Evolutionary conservation across 1,139 yeast genomes (phyloP).

Genomic region (Blastobotrys indianensis): DNA sequence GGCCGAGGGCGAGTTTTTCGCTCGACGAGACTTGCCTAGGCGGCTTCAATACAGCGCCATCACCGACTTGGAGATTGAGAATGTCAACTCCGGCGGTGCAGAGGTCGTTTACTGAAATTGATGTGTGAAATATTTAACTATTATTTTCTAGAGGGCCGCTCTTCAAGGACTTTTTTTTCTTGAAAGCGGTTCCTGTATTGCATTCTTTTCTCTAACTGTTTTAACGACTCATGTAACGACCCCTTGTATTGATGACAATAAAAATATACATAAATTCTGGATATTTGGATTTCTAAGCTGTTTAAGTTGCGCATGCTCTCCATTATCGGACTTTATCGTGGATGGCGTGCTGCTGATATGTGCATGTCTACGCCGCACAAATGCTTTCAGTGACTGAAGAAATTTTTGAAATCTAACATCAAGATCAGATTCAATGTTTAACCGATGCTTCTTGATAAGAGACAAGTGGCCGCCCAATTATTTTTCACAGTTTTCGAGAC

Average conservation of each 20-base stretch:
- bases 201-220: background rate
- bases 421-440: no score
- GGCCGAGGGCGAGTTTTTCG: slow-evolving; percentile 45
- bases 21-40: slow-evolving; percentile 61
- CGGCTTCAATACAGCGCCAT: slow-evolving; percentile 63
- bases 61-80: slow-evolving; percentile 64
- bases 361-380: no score
- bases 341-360: no score
- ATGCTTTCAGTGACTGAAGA: no score
- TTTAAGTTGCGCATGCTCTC: no score
- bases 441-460: no score
- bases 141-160: background rate
- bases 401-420: no score
- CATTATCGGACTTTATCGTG: no score
- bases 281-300: no score
- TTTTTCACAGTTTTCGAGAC: no score
- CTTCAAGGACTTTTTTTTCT: background rate
- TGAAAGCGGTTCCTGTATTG: background rate
- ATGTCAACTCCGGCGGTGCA: slow-evolving; percentile 75
- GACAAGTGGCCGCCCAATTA: no score
- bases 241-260: background rate
- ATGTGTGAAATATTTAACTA: background rate
- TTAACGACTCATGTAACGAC: slow-evolving; percentile 1
- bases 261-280: no score
- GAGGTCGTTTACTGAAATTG: slow-evolving; percentile 23